Conservation (phyloP, 2,329 filamentous ascomycete species). For the Fusarium domesticum region DNA sequence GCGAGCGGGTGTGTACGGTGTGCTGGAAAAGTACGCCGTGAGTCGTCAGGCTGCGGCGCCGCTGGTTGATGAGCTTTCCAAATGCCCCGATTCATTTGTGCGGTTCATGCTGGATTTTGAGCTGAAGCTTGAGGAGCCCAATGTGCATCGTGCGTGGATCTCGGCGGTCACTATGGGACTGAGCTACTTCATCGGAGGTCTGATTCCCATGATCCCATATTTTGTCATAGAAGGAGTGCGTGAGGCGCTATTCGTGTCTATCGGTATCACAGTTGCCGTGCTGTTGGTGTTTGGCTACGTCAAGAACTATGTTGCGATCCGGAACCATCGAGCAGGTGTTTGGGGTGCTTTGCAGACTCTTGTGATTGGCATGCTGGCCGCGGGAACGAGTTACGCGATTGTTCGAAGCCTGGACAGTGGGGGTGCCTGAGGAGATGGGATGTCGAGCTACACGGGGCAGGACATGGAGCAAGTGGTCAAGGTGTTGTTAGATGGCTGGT, state of each 20-base stretch:
- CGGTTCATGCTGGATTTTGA: conserved; percentile 61
- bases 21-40: conserved; percentile 51
- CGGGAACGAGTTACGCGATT: conserved; percentile 62
- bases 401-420: conserved; percentile 52
- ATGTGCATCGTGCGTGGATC: conserved; percentile 45
- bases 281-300: conserved; percentile 63
- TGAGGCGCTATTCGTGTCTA: conserved; percentile 56
- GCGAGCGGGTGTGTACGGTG: conserved; percentile 46
- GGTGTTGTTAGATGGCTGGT: conserved; percentile 1
- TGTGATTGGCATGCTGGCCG: conserved; percentile 61
- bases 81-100: conserved; percentile 48
- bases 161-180: conserved; percentile 64
- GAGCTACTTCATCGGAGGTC: conserved; percentile 67
- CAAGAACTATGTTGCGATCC: conserved; percentile 56
- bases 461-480: conserved; percentile 6
- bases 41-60: conserved; percentile 40
- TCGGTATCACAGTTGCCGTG: conserved; percentile 58
- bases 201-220: conserved; percentile 70
- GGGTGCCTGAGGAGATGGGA: conserved; percentile 12
- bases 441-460: too few relatives aligned
- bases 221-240: conserved; percentile 51
- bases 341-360: conserved; percentile 63
- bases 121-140: conserved; percentile 46
- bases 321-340: conserved; percentile 51
- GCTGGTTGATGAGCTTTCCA: conserved; percentile 49